phyloP scores from a whole-genome alignment of 164 flowering plant species.

The Pachysandra terminalis region DNA sequence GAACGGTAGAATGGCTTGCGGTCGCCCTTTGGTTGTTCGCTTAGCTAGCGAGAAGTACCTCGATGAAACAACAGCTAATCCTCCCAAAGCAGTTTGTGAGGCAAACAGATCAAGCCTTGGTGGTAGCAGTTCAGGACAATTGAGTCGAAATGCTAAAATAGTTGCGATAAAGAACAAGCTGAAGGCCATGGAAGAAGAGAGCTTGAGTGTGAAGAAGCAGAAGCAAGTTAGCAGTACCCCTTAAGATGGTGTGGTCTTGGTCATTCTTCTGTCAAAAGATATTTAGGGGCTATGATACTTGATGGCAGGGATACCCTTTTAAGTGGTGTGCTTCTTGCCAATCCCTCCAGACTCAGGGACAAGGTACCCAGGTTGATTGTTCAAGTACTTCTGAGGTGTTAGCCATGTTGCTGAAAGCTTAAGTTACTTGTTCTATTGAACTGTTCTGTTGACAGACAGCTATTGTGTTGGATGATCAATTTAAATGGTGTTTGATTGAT shows the following conservation, averaged over 20 bases:
- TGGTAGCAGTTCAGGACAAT: constrained; percentile 44
- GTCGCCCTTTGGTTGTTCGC: constrained; percentile 81
- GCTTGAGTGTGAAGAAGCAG: constrained; percentile 46
- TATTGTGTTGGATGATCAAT: too few relatives aligned
- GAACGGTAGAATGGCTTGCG: constrained; percentile 80
- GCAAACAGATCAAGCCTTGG: constrained; percentile 26
- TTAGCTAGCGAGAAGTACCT: constrained; percentile 66
- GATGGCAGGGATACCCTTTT: background rate
- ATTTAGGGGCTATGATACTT: background rate
- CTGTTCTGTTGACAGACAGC: too few relatives aligned
- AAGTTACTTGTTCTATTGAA: too few relatives aligned
- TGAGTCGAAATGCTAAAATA: constrained; percentile 65
- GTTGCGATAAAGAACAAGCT: constrained; percentile 86
- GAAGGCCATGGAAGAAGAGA: constrained; percentile 68
- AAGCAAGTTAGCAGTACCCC: constrained; percentile 29
- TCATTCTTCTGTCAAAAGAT: background rate
- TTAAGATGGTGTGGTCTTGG: constrained; percentile 4
- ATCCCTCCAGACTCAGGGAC: background rate
- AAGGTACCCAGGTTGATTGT: background rate
- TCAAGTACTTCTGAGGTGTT: too few relatives aligned
- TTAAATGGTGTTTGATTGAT: too few relatives aligned
- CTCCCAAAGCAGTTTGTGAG: constrained; percentile 31
- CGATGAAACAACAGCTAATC: constrained; percentile 30
- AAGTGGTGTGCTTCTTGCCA: background rate
- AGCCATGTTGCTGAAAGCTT: too few relatives aligned